Evolutionary conservation across 164 flowering plant species (phyloP), one percentile per base, ranked within the genome.

Genomic region (Magnolia kwangsiensis): DNA sequence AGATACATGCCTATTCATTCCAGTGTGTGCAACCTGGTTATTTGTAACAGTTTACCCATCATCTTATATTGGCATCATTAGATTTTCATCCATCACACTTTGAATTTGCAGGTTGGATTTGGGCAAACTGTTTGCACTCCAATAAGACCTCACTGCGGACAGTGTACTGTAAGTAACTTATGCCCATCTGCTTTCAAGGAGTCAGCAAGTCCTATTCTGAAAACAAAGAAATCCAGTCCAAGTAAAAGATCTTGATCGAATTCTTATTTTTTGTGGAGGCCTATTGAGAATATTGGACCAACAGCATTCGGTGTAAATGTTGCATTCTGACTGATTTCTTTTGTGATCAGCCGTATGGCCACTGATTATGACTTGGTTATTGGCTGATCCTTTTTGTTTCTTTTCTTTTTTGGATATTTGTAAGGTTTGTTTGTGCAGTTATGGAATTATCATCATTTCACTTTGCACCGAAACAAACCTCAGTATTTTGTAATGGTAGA

Each of bases 171-270:
- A 21, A 92, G 81, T 73, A 80, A 81, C 74, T 75, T 88, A 19
- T 96, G 99, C 80, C 99, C 99, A 20, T 87, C 98, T 70, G 99
- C 99, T 72, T 96, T 92, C 81, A 88, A 91, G 84, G 97, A 89
- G 80, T 73, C 74, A 4, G 31, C 88, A 27, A 90, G 90, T 29
- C 91, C 91, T 3, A 68, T 80, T 23, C 78, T 92, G 72, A 86
- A 86, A 72, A 20, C 72, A 49, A 89, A 84, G 82, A 87, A 79
- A 20, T 67, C 86, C 19, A 70, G 61, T 69, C 59, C 50, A 2
- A 79, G 64, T 64, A 78, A 84, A 67, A 83, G 77, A 80, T 74
- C 75, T 58, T 81, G 77, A 76, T 71, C 24, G 1, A 21, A 37
- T 23, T 10, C 18, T 18, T 6, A 14, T 69, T 64, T 37, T n/a